Percentiles rank a stretch among this genome's conserved stretches.
Evolutionary conservation across 257 asterid genomes (phyloP).

Genomic region (Sherardia arvensis): DNA sequence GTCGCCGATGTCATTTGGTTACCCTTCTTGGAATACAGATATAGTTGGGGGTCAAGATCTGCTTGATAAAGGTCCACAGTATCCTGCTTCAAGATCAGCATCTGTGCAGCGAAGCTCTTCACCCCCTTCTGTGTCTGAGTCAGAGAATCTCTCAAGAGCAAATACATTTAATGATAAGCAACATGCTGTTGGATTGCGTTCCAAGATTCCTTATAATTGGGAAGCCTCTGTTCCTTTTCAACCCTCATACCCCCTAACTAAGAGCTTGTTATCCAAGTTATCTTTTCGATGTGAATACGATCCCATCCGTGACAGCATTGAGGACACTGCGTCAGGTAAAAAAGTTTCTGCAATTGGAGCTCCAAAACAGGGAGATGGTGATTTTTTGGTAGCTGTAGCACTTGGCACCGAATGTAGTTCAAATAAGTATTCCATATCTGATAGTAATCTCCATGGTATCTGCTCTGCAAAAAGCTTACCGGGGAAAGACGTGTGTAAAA

Average conservation of each 20-base stretch:
- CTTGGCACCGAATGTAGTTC: slow-evolving; percentile 22
- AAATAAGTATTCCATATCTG: slow-evolving; percentile 16
- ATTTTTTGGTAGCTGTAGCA: slow-evolving; percentile 16
- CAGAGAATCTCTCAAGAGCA: slow-evolving; percentile 24
- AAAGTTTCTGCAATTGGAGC: slow-evolving; percentile 37
- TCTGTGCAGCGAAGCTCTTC: slow-evolving; percentile 33
- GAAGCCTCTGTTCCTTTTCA: slow-evolving; percentile 67
- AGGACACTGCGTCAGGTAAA: slow-evolving; percentile 36
- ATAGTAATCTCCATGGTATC: slow-evolving; percentile 14
- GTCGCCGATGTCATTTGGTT: slow-evolving; percentile 32
- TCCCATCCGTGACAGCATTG: slow-evolving; percentile 39
- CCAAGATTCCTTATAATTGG: slow-evolving; percentile 45
- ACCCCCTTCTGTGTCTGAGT: slow-evolving; percentile 35
- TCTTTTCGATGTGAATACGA: slow-evolving; percentile 35
- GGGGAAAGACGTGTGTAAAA: slow-evolving; percentile 14
- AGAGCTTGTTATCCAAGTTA: slow-evolving; percentile 23
- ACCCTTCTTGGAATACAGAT: slow-evolving; percentile 35
- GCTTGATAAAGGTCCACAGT: slow-evolving; percentile 27
- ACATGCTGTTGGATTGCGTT: slow-evolving; percentile 19
- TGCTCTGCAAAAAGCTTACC: slow-evolving; percentile 6
- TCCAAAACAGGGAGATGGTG: slow-evolving; percentile 23
- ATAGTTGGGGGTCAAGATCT: slow-evolving; percentile 25
- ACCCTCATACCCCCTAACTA: slow-evolving; percentile 56
- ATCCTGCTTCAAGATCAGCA: slow-evolving; percentile 31
- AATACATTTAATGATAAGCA: slow-evolving; percentile 22